Conservation (phyloP, 192 early-diverging fungal species). For the Helicostylum pulchrum region DNA sequence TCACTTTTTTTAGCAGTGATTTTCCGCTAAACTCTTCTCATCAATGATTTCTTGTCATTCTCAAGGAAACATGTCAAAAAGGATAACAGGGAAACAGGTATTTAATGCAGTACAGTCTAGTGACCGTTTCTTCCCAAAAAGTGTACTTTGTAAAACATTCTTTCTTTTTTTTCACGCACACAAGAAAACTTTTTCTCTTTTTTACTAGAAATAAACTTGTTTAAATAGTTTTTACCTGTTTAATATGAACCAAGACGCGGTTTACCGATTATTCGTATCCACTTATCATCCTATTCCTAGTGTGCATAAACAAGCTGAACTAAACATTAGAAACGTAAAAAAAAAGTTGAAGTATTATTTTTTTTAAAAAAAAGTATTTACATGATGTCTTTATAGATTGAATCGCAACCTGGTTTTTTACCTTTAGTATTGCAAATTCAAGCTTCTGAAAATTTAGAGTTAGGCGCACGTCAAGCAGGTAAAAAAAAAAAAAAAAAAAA, state of each 20-base stretch:
- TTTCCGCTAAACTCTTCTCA: too few species aligned
- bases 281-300: slow-evolving; percentile 78
- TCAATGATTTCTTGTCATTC: too few species aligned
- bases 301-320: slow-evolving; percentile 79
- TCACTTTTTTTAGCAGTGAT: too few species aligned
- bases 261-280: slow-evolving; percentile 70
- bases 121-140: too few species aligned
- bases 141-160: too few species aligned
- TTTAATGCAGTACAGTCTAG: too few species aligned
- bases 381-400: slow-evolving; percentile 30
- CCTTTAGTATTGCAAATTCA: slow-evolving; percentile 50
- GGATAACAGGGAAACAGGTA: too few species aligned
- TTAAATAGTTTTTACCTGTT: background rate
- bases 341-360: background rate
- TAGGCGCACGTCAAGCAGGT: slow-evolving; percentile 59
- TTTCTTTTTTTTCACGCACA: too few species aligned
- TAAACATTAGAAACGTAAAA: slow-evolving; percentile 68
- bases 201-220: too few species aligned
- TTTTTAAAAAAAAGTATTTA: background rate
- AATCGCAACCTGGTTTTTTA: slow-evolving; percentile 47
- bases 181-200: too few species aligned
- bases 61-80: too few species aligned
- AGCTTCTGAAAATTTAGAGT: slow-evolving; percentile 45
- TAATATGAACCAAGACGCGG: slow-evolving; percentile 52
- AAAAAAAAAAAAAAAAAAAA: slow-evolving; percentile 24